phyloP scores from a whole-genome alignment of 2,329 filamentous ascomycete species.

The Bipolaris zeicola region DNA sequence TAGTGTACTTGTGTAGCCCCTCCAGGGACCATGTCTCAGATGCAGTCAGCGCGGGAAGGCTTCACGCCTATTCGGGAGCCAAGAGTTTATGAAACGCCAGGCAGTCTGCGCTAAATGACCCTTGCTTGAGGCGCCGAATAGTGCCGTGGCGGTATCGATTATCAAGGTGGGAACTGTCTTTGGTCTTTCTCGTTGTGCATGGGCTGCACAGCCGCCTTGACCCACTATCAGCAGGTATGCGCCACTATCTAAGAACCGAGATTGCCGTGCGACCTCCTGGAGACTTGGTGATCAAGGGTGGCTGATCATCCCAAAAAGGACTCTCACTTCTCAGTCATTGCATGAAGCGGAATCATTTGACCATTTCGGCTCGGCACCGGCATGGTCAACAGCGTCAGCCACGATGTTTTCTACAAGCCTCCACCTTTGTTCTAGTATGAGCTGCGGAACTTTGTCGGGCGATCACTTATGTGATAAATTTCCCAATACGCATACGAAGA shows the following conservation, averaged over 20 bases:
- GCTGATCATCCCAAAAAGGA: conserved; percentile 8
- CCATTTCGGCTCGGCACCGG: not conserved
- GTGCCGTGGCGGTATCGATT: conserved; percentile 9
- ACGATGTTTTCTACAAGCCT: not conserved
- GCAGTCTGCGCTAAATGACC: conserved; percentile 9
- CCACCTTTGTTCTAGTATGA: not conserved
- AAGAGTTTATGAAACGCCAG: conserved; percentile 16
- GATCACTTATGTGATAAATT: no score
- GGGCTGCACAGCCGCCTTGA: not conserved
- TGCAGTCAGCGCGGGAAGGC: conserved; percentile 15
- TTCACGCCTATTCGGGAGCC: conserved; percentile 15
- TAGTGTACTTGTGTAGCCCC: conserved; percentile 7
- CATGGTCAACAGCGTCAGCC: not conserved
- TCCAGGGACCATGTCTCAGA: not conserved
- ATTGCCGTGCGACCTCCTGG: conserved; percentile 9
- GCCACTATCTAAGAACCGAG: conserved; percentile 11
- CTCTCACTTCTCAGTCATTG: not conserved
- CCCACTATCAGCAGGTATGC: conserved; percentile 5
- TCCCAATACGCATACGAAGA: conserved; percentile 26
- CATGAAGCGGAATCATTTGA: not conserved
- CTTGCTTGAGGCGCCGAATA: conserved; percentile 3
- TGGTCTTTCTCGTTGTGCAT: not conserved
- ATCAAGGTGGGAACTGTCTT: not conserved
- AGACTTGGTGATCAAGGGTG: conserved; percentile 1
- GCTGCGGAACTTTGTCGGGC: conserved; percentile 3